Evolutionary conservation across 768 basidiomycete species (phyloP).

Genomic region (Amanita pseudoporphyria): DNA sequence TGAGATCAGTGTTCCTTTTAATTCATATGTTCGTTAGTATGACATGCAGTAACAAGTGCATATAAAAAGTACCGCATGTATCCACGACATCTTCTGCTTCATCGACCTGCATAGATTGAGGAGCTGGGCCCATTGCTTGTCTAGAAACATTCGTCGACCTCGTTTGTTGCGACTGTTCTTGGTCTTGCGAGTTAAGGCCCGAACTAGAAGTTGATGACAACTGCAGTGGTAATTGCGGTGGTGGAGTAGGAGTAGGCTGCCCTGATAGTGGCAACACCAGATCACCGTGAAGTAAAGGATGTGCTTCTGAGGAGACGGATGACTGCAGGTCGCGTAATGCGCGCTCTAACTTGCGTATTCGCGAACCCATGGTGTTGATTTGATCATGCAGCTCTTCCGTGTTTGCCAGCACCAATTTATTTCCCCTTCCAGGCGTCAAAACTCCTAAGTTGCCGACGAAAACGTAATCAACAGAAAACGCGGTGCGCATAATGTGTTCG

Average conservation of each 20-base stretch:
- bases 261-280: not conserved
- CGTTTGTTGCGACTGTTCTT: not conserved
- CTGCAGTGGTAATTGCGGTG: not conserved
- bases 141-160: not conserved
- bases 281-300: slow-evolving; percentile 30
- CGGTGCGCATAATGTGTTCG: not conserved
- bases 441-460: slow-evolving; percentile 27
- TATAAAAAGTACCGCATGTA: slow-evolving; percentile 22
- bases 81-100: slow-evolving; percentile 33
- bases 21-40: slow-evolving; percentile 24
- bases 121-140: not conserved
- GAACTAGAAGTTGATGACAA: not conserved
- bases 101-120: slow-evolving; percentile 3
- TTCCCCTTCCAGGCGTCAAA: slow-evolving; percentile 50
- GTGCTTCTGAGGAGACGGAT: slow-evolving; percentile 36
- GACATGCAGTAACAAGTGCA: not conserved
- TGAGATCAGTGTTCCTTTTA: slow-evolving; percentile 44
- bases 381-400: slow-evolving; percentile 64
- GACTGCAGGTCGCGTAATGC: slow-evolving; percentile 43
- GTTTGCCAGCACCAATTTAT: slow-evolving; percentile 53
- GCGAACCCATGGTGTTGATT: slow-evolving; percentile 42
- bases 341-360: slow-evolving; percentile 54
- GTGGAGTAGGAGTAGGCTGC: not conserved
- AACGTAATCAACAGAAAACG: not conserved
- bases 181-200: not conserved